Percentiles rank a stretch among this genome's conserved stretches.
phyloP scores from a whole-genome alignment of 2,329 filamentous ascomycete genomes.

The Fusarium sp. region DNA sequence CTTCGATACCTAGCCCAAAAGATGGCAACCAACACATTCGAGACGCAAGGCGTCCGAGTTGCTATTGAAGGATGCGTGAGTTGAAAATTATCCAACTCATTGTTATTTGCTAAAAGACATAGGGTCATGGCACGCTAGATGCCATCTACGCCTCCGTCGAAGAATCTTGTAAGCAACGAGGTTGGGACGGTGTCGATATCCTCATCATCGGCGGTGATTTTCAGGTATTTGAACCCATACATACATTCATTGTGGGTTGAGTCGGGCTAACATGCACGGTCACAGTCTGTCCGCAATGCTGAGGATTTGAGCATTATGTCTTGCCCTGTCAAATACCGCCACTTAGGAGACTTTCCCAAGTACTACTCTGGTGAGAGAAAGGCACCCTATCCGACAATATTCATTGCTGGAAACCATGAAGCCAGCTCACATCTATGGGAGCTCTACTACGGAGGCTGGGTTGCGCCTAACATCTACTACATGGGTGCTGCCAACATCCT shows the following conservation, averaged over 20 bases:
- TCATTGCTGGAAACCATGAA: slow-evolving; percentile 96
- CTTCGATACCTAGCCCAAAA: neutral
- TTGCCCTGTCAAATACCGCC: slow-evolving; percentile 87
- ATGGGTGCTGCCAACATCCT: slow-evolving; percentile 92
- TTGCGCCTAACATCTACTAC: slow-evolving; percentile 96
- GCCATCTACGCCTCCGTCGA: slow-evolving; percentile 87
- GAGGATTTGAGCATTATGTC: slow-evolving; percentile 89
- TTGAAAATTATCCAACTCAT: neutral
- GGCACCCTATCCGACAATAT: slow-evolving; percentile 91
- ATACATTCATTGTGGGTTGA: neutral
- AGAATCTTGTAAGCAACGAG: slow-evolving; percentile 74
- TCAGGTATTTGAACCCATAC: slow-evolving; percentile 65
- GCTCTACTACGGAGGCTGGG: slow-evolving; percentile 97
- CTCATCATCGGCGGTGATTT: slow-evolving; percentile 98
- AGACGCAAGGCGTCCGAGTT: slow-evolving; percentile 71
- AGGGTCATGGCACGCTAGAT: slow-evolving; percentile 93
- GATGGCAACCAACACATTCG: slow-evolving; percentile 51
- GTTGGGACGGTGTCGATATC: slow-evolving; percentile 86
- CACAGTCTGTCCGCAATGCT: slow-evolving; percentile 85
- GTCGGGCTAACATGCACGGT: slow-evolving; percentile 19
- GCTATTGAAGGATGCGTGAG: slow-evolving; percentile 89
- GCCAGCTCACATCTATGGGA: slow-evolving; percentile 91
- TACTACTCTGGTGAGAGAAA: slow-evolving; percentile 85
- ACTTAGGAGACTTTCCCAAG: slow-evolving; percentile 90
- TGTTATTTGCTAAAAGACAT: slow-evolving; percentile 33